These are phyloP conservation scores for Boletus tomentosulus DNA, from an alignment of 768 basidiomycete genomes.

Conservation along the genomic window DNA sequence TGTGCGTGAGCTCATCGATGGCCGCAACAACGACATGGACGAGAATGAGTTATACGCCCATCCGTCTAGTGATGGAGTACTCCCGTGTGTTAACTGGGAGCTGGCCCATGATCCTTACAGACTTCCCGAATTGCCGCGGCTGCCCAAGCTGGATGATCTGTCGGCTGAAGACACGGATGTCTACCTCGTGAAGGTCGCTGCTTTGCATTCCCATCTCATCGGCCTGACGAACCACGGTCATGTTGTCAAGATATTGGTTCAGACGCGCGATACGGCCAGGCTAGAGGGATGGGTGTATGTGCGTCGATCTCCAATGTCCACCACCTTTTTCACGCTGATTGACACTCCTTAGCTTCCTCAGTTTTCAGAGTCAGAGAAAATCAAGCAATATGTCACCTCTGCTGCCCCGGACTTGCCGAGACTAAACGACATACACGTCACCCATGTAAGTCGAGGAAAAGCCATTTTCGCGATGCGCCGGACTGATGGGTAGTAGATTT, in stretches of 20 bases:
- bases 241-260: slow-evolving; percentile 60
- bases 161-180: slow-evolving; percentile 28
- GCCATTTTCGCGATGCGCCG: neutral
- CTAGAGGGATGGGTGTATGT: slow-evolving; percentile 70
- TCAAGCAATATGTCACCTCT: slow-evolving; percentile 46
- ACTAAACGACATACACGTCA: slow-evolving; percentile 56
- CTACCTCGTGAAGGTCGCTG: slow-evolving; percentile 76
- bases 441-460: slow-evolving; percentile 58
- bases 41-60: slow-evolving; percentile 28
- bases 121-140: slow-evolving; percentile 55
- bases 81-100: slow-evolving; percentile 63
- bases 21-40: slow-evolving; percentile 46
- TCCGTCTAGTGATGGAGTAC: slow-evolving; percentile 36
- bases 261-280: slow-evolving; percentile 36
- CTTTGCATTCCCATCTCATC: slow-evolving; percentile 65
- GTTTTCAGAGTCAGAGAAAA: slow-evolving; percentile 60
- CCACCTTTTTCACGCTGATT: neutral
- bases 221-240: slow-evolving; percentile 80
- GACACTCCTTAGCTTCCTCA: slow-evolving; percentile 54
- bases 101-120: slow-evolving; percentile 49
- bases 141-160: slow-evolving; percentile 46
- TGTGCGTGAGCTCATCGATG: slow-evolving; percentile 36
- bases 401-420: slow-evolving; percentile 33
- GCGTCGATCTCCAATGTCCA: slow-evolving; percentile 21
- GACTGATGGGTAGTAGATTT: slow-evolving; percentile 48